These are phyloP conservation scores for Fusarium albidum DNA, from an alignment of 2,329 filamentous ascomycete species.

Conservation along the genomic window DNA sequence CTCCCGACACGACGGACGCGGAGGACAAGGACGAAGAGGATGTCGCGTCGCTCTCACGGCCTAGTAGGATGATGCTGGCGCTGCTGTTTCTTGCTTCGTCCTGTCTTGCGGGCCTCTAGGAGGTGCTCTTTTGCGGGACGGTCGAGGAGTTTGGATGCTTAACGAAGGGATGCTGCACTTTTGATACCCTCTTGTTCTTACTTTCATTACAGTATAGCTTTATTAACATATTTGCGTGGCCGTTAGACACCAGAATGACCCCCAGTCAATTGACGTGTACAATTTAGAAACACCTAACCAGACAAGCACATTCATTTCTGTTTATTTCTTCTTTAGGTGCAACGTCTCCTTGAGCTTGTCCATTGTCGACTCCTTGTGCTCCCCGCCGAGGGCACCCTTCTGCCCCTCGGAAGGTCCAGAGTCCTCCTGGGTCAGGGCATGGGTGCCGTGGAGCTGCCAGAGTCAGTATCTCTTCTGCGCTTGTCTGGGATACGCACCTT, in stretches of 20 bases:
- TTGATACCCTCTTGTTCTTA: no score
- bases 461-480: not conserved
- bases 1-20: not conserved
- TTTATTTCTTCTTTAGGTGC: conserved; percentile 34
- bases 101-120: conserved; percentile 17
- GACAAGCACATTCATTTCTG: not conserved
- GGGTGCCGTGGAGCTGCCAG: conserved; percentile 36
- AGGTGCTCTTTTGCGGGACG: not conserved
- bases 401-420: conserved; percentile 15
- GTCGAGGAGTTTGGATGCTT: not conserved
- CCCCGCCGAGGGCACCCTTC: not conserved
- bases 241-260: no score
- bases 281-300: conserved; percentile 24
- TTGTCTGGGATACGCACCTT: conserved; percentile 11
- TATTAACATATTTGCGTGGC: no score
- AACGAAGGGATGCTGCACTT: no score
- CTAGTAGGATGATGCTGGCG: conserved; percentile 17
- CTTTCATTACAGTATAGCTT: no score
- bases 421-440: conserved; percentile 35
- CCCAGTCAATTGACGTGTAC: conserved; percentile 10
- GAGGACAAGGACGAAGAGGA: no score
- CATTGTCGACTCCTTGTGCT: conserved; percentile 23
- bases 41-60: not conserved
- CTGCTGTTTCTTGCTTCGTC: conserved; percentile 25
- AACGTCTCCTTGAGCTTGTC: conserved; percentile 42